These are phyloP conservation scores for Leccinum variicolor DNA, from an alignment of 768 basidiomycete genomes.

Conservation along the genomic window DNA sequence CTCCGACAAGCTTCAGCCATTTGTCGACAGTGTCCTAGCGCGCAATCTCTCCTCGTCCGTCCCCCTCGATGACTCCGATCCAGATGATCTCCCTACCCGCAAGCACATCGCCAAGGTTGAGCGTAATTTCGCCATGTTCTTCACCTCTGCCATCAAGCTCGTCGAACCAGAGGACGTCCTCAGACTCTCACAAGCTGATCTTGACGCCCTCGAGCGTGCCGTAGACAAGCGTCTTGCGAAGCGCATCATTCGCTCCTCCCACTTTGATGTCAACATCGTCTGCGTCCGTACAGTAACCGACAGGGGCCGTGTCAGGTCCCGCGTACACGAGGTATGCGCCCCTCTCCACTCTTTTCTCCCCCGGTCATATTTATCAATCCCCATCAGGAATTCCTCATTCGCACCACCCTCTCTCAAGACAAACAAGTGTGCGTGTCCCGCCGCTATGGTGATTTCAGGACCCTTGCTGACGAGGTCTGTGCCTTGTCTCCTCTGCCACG, in stretches of 20 bases:
- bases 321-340: constrained; percentile 78
- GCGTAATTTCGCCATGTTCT: constrained; percentile 78
- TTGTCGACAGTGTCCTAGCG: constrained; percentile 76
- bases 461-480: constrained; percentile 78
- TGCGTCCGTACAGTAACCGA: constrained; percentile 80
- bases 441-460: constrained; percentile 93
- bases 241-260: constrained; percentile 43
- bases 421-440: constrained; percentile 86
- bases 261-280: constrained; percentile 90
- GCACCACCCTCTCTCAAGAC: constrained; percentile 70
- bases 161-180: constrained; percentile 87
- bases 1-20: constrained; percentile 92
- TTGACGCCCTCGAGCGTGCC: constrained; percentile 71
- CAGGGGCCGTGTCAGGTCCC: constrained; percentile 82
- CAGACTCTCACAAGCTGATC: constrained; percentile 79
- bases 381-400: constrained; percentile 87
- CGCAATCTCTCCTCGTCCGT: constrained; percentile 69
- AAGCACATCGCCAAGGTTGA: constrained; percentile 77
- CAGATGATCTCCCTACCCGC: constrained; percentile 57
- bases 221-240: constrained; percentile 61
- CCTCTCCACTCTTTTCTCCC: neutral
- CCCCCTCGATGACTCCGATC: constrained; percentile 56
- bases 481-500: neutral
- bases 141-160: constrained; percentile 80
- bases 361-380: constrained; percentile 1